Evolutionary conservation across 176 grass and related monocot genomes (phyloP).

Genomic region (Triticum monococcum): DNA sequence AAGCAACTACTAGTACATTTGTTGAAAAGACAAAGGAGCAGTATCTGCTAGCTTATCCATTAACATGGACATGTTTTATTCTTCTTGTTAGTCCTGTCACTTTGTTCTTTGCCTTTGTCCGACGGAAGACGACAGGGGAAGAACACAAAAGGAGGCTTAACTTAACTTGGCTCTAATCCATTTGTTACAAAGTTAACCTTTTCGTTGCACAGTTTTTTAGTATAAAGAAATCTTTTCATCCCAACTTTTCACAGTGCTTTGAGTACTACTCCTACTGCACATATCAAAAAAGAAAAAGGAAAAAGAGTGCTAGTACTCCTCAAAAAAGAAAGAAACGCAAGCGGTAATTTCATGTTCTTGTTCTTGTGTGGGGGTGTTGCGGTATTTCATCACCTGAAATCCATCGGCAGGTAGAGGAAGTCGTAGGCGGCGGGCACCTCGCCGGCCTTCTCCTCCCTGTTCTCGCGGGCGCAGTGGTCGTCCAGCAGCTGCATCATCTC

Average conservation of each 20-base stretch:
- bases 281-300: no score
- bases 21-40: background rate
- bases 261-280: background rate
- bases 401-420: constrained; percentile 70
- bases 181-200: background rate
- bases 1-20: background rate
- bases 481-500: constrained; percentile 59
- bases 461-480: constrained; percentile 43
- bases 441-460: constrained; percentile 10
- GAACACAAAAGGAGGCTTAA: background rate
- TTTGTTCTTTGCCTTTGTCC: background rate
- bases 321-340: background rate
- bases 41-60: background rate
- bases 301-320: no score
- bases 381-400: constrained; percentile 56
- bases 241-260: background rate
- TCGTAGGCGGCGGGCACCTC: constrained; percentile 47
- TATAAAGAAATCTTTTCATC: background rate
- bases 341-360: background rate
- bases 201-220: background rate
- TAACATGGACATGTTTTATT: no score
- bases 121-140: background rate
- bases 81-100: no score
- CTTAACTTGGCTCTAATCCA: background rate
- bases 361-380: background rate